Evolutionary conservation across 306 rosid species (phyloP).

Genomic region (Inga laurina): DNA sequence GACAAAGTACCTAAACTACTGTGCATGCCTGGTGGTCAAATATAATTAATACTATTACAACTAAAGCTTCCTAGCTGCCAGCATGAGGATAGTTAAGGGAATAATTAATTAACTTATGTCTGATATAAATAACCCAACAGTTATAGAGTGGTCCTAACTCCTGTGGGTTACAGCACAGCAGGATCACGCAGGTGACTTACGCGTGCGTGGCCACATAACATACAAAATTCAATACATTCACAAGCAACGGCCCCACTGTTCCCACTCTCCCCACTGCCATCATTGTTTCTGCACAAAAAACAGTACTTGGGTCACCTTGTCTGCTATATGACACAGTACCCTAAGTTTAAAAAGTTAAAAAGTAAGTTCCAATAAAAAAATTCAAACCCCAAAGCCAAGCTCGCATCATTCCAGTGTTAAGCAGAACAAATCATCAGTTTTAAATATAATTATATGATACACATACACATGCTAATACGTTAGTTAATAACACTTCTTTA

Average conservation of each 20-base stretch:
- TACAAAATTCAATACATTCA: slow-evolving; percentile 29
- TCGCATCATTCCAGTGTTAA: neutral
- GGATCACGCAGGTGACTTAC: slow-evolving; percentile 43
- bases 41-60: neutral
- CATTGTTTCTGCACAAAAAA: slow-evolving; percentile 33
- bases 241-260: slow-evolving; percentile 27
- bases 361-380: neutral
- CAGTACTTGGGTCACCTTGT: slow-evolving; percentile 38
- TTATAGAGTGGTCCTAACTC: slow-evolving; percentile 38
- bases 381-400: neutral
- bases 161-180: neutral
- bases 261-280: slow-evolving; percentile 32
- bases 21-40: slow-evolving; percentile 24
- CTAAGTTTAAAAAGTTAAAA: neutral
- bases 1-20: neutral
- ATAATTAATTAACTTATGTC: slow-evolving; percentile 12
- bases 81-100: neutral
- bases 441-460: too few relatives aligned
- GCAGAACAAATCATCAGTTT: neutral
- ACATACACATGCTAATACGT: too few relatives aligned
- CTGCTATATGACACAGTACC: neutral
- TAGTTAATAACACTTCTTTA: too few relatives aligned
- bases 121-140: neutral
- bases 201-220: slow-evolving; percentile 43
- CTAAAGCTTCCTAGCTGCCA: neutral